A percentile compares a stretch with the other conserved stretches of the same genome.
Evolutionary conservation across 2,329 filamentous ascomycete species (phyloP).

Genomic region (Cladobotryum protrusum): DNA sequence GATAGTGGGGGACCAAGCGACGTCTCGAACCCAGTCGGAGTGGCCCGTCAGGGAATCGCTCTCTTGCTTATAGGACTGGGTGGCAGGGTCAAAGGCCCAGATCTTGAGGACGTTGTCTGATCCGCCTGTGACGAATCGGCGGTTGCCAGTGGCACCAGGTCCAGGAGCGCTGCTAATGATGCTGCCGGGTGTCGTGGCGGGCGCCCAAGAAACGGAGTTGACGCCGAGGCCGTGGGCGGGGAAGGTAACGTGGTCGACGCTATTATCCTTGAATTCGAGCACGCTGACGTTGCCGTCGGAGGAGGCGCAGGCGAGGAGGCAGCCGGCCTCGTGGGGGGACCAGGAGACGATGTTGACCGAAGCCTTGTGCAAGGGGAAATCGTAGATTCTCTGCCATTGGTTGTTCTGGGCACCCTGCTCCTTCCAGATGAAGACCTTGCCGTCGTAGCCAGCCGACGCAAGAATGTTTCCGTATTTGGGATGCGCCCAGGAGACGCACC

Average conservation of each 20-base stretch:
- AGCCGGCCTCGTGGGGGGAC: slow-evolving; percentile 95
- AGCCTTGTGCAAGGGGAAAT: slow-evolving; percentile 88
- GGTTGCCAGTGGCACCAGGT: slow-evolving; percentile 55
- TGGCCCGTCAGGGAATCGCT: slow-evolving; percentile 68
- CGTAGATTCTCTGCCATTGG: slow-evolving; percentile 81
- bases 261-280: slow-evolving; percentile 94
- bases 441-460: slow-evolving; percentile 91
- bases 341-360: slow-evolving; percentile 95
- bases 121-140: slow-evolving; percentile 89
- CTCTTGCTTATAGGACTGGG: slow-evolving; percentile 56
- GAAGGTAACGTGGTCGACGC: slow-evolving; percentile 84
- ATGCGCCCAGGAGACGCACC: slow-evolving; percentile 97
- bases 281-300: slow-evolving; percentile 91
- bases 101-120: slow-evolving; percentile 92
- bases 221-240: slow-evolving; percentile 88
- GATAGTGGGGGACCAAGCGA: slow-evolving; percentile 93
- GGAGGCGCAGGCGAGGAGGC: slow-evolving; percentile 87
- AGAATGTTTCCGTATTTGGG: slow-evolving; percentile 98
- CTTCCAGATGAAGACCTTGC: slow-evolving; percentile 97
- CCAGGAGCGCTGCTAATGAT: slow-evolving; percentile 67
- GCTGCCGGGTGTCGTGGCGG: slow-evolving; percentile 74
- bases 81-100: slow-evolving; percentile 71
- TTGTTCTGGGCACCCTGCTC: slow-evolving; percentile 59
- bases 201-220: slow-evolving; percentile 94
- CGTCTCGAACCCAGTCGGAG: slow-evolving; percentile 94